Conservation (phyloP, 441 rosid species). For the Adansonia rubrostipa region DNA sequence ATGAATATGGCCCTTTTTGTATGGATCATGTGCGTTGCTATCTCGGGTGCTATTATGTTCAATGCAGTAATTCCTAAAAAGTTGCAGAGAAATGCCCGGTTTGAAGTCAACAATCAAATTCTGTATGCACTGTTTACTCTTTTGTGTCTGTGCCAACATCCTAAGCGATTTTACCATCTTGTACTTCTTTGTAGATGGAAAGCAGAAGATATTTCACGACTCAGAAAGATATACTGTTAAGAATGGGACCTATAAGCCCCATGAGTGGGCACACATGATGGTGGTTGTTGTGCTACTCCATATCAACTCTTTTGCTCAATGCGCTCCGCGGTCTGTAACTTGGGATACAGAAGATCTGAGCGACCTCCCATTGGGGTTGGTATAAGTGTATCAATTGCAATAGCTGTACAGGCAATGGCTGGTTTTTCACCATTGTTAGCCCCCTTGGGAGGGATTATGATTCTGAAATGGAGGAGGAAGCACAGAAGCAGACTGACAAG, state of each 20-base stretch:
- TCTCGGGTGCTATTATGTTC: slow-evolving; percentile 91
- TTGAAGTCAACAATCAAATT: slow-evolving; percentile 92
- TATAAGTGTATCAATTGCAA: slow-evolving; percentile 73
- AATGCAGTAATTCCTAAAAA: slow-evolving; percentile 62
- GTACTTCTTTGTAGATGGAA: slow-evolving; percentile 82
- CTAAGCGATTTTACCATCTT: slow-evolving; percentile 81
- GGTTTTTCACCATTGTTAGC: slow-evolving; percentile 75
- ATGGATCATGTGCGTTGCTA: slow-evolving; percentile 73
- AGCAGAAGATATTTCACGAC: slow-evolving; percentile 59
- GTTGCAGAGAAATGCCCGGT: slow-evolving; percentile 79
- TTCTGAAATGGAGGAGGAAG: slow-evolving; percentile 65
- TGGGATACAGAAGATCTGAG: slow-evolving; percentile 75
- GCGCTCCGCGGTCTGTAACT: slow-evolving; percentile 83
- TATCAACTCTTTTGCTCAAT: slow-evolving; percentile 89
- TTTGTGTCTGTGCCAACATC: slow-evolving; percentile 89
- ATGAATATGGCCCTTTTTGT: slow-evolving; percentile 78
- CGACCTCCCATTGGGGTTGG: slow-evolving; percentile 88
- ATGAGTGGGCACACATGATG: slow-evolving; percentile 88
- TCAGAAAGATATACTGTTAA: slow-evolving; percentile 81
- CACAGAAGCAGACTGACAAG: slow-evolving; percentile 42
- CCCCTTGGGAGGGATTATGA: slow-evolving; percentile 87
- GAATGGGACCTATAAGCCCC: slow-evolving; percentile 80
- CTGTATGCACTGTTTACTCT: slow-evolving; percentile 88
- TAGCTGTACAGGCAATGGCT: slow-evolving; percentile 85
- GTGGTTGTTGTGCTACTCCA: slow-evolving; percentile 74